Base-by-base conservation (phyloP, 2,329 filamentous ascomycete species). In the Epichloe amarillans region DNA sequence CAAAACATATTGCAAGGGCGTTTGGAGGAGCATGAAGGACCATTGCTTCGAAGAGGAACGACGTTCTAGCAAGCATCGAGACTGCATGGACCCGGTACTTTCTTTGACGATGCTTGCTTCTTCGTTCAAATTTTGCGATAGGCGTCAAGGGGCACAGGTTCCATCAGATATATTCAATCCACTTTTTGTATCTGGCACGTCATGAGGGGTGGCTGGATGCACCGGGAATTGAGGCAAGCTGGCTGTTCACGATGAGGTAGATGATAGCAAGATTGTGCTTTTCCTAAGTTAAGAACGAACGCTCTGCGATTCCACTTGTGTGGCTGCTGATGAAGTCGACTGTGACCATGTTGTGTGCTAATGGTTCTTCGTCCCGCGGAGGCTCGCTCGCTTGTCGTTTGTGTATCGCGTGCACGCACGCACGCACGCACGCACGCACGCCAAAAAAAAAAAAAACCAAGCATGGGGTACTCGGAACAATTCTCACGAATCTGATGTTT, bases 1-100 rank as follows among this genome's bases (percentile, higher is more conserved):
- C 52, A 45, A 54, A 52, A 56, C 50, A 54, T 57, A 52, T 56
- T 59, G 58, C 54, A 56, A 61, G 52, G 62, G 62, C 60, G 61
- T 63, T 64, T 45, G 50, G 15, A 55, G 55, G 46, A 49, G 40
- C 61, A 61, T 62, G 8, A 50, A 33, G 42, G 12, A 39, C 14
- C n/a, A 26, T 33, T 37, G 41, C 35, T 62, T 57, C 57, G 60
- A 56, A 56, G 57, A 57, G 58, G 54, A 48, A n/a, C 14, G 14
- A 19, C 8, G 37, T 36, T 46, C 46, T 33, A 46, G 26, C 33
- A 36, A 37, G 36, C 33, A 15, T 46, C 37, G 23, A 41, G 26
- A 26, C 17, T 23, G 26, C 21, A 21, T 14, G 10, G 12, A n/a
- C 8, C 30, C 43, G 43, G 12, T 14, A 50, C 37, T 39, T 43